These are phyloP conservation scores for Trichosanthes cucumerina DNA, from an alignment of 306 rosid genomes.

Conservation along the genomic window DNA sequence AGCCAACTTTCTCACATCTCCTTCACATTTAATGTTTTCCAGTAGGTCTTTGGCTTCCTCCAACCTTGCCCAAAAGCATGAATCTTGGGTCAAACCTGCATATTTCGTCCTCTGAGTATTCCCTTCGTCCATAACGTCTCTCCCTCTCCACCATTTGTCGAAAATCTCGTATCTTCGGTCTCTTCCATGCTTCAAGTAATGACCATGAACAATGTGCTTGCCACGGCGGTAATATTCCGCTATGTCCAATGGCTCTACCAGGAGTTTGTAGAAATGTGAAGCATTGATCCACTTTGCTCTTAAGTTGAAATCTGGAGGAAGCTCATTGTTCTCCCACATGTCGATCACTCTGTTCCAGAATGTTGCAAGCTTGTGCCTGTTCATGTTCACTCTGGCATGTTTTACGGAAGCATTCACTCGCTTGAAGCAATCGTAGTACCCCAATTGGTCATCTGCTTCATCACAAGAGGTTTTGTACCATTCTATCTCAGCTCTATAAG, in stretches of 20 bases:
- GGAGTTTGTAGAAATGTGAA: conserved; percentile 49
- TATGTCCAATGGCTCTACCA: conserved; percentile 80
- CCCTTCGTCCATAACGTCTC: conserved; percentile 5
- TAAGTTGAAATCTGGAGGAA: conserved; percentile 44
- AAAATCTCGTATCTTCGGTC: conserved; percentile 52
- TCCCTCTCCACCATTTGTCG: conserved; percentile 67
- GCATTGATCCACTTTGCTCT: conserved; percentile 51
- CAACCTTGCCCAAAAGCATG: conserved; percentile 75
- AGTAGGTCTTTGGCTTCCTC: conserved; percentile 86
- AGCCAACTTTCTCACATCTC: conserved; percentile 25
- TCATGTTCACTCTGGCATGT: conserved; percentile 38
- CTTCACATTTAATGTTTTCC: conserved; percentile 38
- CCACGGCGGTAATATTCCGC: conserved; percentile 58
- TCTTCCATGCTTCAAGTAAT: conserved; percentile 56
- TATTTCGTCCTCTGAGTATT: conserved; percentile 34
- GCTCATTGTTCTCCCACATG: conserved; percentile 47
- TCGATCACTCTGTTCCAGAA: conserved; percentile 55
- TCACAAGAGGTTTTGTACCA: conserved; percentile 65
- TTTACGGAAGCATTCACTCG: conserved; percentile 30
- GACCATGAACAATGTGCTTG: conserved; percentile 42
- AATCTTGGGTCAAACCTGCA: conserved; percentile 76
- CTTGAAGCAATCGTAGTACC: conserved; percentile 80
- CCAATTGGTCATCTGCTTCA: conserved; percentile 37
- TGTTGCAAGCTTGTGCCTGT: conserved; percentile 47
- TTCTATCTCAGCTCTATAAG: conserved; percentile 70